Base-by-base conservation (phyloP, 2,329 filamentous ascomycete species). In the Diplodia intermedia region DNA sequence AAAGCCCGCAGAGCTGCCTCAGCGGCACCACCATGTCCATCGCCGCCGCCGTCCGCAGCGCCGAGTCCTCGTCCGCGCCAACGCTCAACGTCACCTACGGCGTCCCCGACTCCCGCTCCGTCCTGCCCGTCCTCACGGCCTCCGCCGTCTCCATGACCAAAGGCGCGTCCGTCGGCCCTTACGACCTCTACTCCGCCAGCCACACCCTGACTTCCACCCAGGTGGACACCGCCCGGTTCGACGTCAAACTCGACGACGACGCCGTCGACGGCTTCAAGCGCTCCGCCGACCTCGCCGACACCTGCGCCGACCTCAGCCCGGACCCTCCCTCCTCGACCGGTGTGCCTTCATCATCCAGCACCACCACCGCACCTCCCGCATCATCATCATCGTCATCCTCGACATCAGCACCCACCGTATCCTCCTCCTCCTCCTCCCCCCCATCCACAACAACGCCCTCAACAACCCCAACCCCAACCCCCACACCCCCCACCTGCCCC, bases 1-100 rank as follows among this genome's bases (percentile, higher is more conserved):
- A 88, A 74, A 79, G 76, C 23, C 82, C 84, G 0, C 86, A 89
- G 73, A 88, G 86, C 78, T 89, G 87, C 71, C 75, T 88, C 18
- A 60, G 40, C 33, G 67, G 61, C 9, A 72, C 72, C 15, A 56
- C 56, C n/a, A 63, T 77, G 31, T 74, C 72, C 9, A 70, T 73
- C 20, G 69, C 73, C 31, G 75, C 75, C 54, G 75, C 73, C 33
- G 70, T 75, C 54, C 73, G 74, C 9, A 71, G 69, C 47, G 66
- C 60, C 14, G 53, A 60, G 31, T 49, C 63, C n/a, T 36, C 33
- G 2, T 9, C 43, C 0, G 40, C 65, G 4, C 56, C 63, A 14
- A 74, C 66, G 40, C 68, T 76, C 2, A 62, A 71, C 31, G 68
- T 75, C 8, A 69, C 73, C 20, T 70, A 74, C 5, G 74, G 74